These are phyloP conservation scores for Populus hybrid DNA, from an alignment of 441 rosid genomes.

Conservation along the genomic window DNA sequence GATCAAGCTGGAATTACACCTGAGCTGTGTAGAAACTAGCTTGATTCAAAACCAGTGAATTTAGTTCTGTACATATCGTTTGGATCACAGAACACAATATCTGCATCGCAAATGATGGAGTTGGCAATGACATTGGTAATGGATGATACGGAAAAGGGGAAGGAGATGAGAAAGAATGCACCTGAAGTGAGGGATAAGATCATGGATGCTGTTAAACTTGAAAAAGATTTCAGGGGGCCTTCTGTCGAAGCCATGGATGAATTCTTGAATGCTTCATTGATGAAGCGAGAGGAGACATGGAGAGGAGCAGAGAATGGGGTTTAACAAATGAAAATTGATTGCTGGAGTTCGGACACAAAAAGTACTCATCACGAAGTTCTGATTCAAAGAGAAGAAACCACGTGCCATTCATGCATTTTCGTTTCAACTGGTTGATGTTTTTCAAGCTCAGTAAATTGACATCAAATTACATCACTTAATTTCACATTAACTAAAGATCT, in stretches of 20 bases:
- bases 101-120: conserved; percentile 41
- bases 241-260: neutral
- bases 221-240: neutral
- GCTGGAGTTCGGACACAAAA: too few species aligned
- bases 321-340: neutral
- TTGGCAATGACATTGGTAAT: conserved; percentile 38
- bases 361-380: too few species aligned
- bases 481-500: too few species aligned
- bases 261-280: neutral
- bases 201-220: neutral
- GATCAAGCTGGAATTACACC: conserved; percentile 16
- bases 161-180: neutral
- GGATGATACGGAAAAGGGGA: neutral
- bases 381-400: too few species aligned
- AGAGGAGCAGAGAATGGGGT: neutral
- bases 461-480: too few species aligned
- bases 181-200: neutral
- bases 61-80: conserved; percentile 46
- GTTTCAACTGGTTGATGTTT: too few species aligned
- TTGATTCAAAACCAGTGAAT: conserved; percentile 34
- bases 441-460: too few species aligned
- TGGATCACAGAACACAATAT: conserved; percentile 48
- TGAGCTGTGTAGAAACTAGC: conserved; percentile 33
- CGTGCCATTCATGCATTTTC: too few species aligned
- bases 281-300: neutral